Conservation (phyloP, 169 alveolate species). For the Babesia divergens region DNA sequence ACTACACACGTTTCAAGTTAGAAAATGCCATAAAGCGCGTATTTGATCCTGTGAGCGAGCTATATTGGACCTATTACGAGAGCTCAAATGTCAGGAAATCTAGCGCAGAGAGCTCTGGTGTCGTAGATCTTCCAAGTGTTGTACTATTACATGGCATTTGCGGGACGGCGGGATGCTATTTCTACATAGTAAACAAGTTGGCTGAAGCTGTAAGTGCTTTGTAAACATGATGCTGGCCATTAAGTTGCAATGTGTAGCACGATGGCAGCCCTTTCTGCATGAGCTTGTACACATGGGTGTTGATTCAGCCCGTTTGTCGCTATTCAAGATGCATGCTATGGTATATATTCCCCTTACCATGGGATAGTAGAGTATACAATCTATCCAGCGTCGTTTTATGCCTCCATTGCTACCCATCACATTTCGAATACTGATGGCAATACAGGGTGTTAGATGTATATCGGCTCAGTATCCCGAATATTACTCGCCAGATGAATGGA, state of each 20-base stretch:
- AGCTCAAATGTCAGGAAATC: neutral
- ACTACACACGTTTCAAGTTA: conserved; percentile 63
- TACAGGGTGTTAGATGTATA: conserved; percentile 69
- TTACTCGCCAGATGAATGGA: conserved; percentile 71
- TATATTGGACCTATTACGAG: conserved; percentile 75
- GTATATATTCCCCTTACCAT: no score
- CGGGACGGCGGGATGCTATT: conserved; percentile 80
- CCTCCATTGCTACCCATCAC: no score
- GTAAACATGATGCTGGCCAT: neutral
- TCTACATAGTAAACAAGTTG: conserved; percentile 62
- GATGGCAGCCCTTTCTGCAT: no score
- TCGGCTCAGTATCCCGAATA: conserved; percentile 78
- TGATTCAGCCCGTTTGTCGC: neutral
- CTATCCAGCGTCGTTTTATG: no score
- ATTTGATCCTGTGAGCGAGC: conserved; percentile 73
- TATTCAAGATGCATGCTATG: neutral
- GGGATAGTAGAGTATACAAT: no score
- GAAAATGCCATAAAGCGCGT: conserved; percentile 69
- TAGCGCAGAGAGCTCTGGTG: conserved; percentile 13
- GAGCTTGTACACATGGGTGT: neutral
- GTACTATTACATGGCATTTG: conserved; percentile 76
- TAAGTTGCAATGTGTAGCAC: neutral
- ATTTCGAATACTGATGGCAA: neutral
- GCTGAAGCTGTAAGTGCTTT: conserved; percentile 38
- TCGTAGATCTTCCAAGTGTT: conserved; percentile 28